Evolutionary conservation across 768 basidiomycete species (phyloP), one percentile per base, ranked within the genome.

Genomic region (Rhodotorula kratochvilovae): DNA sequence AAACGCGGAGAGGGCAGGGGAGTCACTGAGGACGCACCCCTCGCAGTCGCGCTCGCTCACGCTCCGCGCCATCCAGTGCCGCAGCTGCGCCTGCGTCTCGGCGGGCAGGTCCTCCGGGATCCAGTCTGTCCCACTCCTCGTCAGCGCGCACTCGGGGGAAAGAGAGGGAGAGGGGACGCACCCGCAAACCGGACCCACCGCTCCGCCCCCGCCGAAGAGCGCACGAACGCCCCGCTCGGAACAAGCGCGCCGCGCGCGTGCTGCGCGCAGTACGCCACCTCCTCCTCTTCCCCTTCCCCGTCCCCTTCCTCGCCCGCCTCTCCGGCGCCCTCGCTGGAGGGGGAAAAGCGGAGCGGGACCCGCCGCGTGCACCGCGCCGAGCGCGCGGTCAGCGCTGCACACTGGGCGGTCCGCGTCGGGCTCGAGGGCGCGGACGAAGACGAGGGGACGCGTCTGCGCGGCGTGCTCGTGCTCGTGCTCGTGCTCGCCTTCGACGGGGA

Each of bases 111-210:
- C 51, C 4, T 59, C 43, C 1, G 66, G 39, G 36, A 74, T 74
- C 73, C 73, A 74, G 46, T 70, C 73, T 74, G 55, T n/a, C n/a
- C n/a, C 54, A 2, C 12, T 3, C 33, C 27, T 29, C 51, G 21
- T 21, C 45, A 46, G 45, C 3, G n/a, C 15, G 33, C 42, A 4
- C 57, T 15, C n/a, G 3, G 58, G 19, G n/a, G 2, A 27, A 45
- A 17, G 27, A n/a, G 31, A 6, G 21, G 16, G 55, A 12, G 11
- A 35, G 31, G 3, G 17, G 48, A 69, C 57, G 31, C 39, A 70
- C 68, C 68, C 10, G 43, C 62, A 21, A n/a, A 70, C 12, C 35
- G 25, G 1, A 64, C 19, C 68, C 62, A 64, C 13, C 36, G 29
- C 16, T 53, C 51, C 19, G 48, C 25, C 35, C 5, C 35, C 36